A percentile compares a stretch with the other conserved stretches of the same genome.
phyloP scores from a whole-genome alignment of 306 rosid species.

The Casuarina equisetifolia region DNA sequence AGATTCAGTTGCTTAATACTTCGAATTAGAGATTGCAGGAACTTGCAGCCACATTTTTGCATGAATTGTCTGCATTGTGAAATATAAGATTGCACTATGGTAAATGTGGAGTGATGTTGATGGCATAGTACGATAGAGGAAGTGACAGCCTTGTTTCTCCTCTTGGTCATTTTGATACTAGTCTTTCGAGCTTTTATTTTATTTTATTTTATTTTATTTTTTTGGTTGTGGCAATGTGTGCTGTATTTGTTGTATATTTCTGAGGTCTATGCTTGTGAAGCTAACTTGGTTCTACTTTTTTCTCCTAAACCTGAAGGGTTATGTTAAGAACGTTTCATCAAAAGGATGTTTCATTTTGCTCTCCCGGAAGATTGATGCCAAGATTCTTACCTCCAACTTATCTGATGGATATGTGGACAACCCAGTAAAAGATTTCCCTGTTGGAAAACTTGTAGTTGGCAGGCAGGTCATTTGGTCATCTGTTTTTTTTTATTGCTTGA shows the following conservation, averaged over 20 bases:
- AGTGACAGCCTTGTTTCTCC: not conserved
- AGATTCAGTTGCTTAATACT: not conserved
- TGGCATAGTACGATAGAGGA: not conserved
- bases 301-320: conserved; percentile 54
- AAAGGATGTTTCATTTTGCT: conserved; percentile 88
- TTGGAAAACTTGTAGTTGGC: conserved; percentile 83
- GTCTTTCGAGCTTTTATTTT: too few species aligned
- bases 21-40: not conserved
- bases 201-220: not conserved
- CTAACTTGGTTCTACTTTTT: conserved; percentile 14
- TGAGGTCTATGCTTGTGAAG: conserved; percentile 9
- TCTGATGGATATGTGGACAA: conserved; percentile 64
- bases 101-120: not conserved
- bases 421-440: conserved; percentile 71
- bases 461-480: conserved; percentile 43
- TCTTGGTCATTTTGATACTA: not conserved
- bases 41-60: not conserved
- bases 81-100: not conserved
- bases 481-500: conserved; percentile 1
- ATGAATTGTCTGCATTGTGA: not conserved
- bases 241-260: not conserved
- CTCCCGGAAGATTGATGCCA: conserved; percentile 85
- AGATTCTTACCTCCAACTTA: conserved; percentile 74
- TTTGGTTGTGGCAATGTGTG: not conserved
- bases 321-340: conserved; percentile 69